phyloP scores from a whole-genome alignment of 2,329 filamentous ascomycete species.

The Aspergillus tanneri region DNA sequence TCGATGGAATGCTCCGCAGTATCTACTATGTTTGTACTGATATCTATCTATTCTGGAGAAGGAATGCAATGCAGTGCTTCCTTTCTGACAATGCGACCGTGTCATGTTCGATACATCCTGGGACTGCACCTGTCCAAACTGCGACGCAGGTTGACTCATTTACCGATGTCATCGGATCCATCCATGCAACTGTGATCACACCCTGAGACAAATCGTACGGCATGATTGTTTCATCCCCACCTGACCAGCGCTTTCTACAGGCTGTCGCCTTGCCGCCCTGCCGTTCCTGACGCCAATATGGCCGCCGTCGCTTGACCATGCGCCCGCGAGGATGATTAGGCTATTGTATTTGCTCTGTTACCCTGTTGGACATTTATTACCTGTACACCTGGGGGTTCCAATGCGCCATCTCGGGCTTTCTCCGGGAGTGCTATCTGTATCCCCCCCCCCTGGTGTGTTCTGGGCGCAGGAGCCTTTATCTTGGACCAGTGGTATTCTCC shows the following conservation, averaged over 20 bases:
- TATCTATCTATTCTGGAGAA: no score
- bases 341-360: conserved; percentile 5
- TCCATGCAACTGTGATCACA: conserved; percentile 2
- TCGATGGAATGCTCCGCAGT: no score
- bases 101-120: no score
- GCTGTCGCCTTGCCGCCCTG: conserved; percentile 15
- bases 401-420: no score
- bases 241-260: conserved; percentile 18
- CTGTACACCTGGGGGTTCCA: neutral
- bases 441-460: no score
- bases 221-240: conserved; percentile 21
- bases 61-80: no score
- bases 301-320: conserved; percentile 10
- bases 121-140: neutral
- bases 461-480: neutral
- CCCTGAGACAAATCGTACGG: conserved; percentile 6
- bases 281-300: conserved; percentile 21
- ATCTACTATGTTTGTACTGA: no score
- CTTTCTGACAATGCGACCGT: no score
- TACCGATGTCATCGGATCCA: neutral
- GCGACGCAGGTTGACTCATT: neutral
- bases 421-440: no score
- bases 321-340: neutral
- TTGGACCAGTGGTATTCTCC: neutral
- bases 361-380: neutral